Evolutionary conservation across 768 basidiomycete species (phyloP).

Genomic region (Lactarius evosmus): DNA sequence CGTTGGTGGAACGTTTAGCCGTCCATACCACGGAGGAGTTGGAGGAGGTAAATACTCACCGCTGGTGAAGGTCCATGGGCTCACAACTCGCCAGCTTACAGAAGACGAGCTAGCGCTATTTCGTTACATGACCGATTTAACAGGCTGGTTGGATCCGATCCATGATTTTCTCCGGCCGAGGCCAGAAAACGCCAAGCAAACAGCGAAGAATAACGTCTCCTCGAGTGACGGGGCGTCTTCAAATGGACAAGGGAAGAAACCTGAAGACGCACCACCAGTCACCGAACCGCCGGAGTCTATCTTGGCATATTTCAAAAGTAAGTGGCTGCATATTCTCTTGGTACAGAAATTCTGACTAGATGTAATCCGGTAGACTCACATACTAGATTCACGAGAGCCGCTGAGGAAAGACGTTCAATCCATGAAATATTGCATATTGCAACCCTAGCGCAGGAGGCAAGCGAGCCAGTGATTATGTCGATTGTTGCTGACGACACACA

Average conservation of each 20-base stretch:
- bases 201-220: slow-evolving; percentile 66
- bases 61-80: slow-evolving; percentile 18
- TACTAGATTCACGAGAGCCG: slow-evolving; percentile 46
- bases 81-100: slow-evolving; percentile 52
- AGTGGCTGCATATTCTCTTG: neutral
- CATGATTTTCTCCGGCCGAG: slow-evolving; percentile 72
- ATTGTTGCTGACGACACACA: slow-evolving; percentile 9
- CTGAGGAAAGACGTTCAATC: slow-evolving; percentile 41
- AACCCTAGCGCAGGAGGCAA: slow-evolving; percentile 71
- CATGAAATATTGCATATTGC: slow-evolving; percentile 68
- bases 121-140: slow-evolving; percentile 57
- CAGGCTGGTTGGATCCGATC: slow-evolving; percentile 75
- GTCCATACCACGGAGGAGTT: slow-evolving; percentile 49
- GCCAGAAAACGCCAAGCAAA: slow-evolving; percentile 71
- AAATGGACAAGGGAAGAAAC: slow-evolving; percentile 60
- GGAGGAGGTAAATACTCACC: slow-evolving; percentile 44
- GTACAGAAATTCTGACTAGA: slow-evolving; percentile 5
- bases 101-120: slow-evolving; percentile 55
- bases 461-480: neutral
- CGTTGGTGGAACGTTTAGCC: slow-evolving; percentile 58
- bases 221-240: slow-evolving; percentile 57
- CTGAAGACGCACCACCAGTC: slow-evolving; percentile 66
- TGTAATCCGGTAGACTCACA: slow-evolving; percentile 46
- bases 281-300: slow-evolving; percentile 58
- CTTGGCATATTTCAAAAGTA: slow-evolving; percentile 53